phyloP scores from a whole-genome alignment of 2,329 filamentous ascomycete species.

The Aphanoascus verrucosus region DNA sequence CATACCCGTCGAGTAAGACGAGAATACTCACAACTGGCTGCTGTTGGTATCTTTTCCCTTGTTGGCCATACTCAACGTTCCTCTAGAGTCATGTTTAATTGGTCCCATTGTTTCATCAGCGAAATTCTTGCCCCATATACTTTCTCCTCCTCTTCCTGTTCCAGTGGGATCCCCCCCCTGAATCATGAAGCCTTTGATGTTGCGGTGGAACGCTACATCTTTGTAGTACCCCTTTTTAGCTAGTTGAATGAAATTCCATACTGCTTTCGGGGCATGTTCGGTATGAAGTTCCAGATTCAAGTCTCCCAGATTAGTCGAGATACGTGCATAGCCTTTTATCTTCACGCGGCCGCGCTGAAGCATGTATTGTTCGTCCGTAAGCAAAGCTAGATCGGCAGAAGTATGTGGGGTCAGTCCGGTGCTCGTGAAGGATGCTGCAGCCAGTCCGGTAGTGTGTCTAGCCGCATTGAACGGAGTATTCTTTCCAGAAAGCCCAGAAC shows the following conservation, averaged over 20 bases:
- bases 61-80: conserved; percentile 88
- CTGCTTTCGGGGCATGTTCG: conserved; percentile 81
- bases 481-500: conserved; percentile 21
- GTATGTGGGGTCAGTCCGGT: conserved; percentile 90
- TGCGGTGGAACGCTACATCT: conserved; percentile 75
- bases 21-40: conserved; percentile 58
- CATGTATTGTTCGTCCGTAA: conserved; percentile 95
- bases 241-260: conserved; percentile 92
- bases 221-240: conserved; percentile 86
- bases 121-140: conserved; percentile 91
- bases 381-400: conserved; percentile 69
- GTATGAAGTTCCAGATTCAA: conserved; percentile 82
- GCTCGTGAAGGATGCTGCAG: conserved; percentile 89
- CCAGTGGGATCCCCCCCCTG: conserved; percentile 92
- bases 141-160: conserved; percentile 78
- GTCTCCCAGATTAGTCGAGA: conserved; percentile 75
- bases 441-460: conserved; percentile 76
- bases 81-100: conserved; percentile 67
- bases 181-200: conserved; percentile 95
- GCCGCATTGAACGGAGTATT: conserved; percentile 67
- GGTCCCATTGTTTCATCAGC: conserved; percentile 88
- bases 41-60: conserved; percentile 98
- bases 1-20: neutral
- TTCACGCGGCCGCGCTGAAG: conserved; percentile 81
- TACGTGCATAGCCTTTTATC: conserved; percentile 78